These are phyloP conservation scores for Petunia axillaris DNA, from an alignment of 257 asterid species.

Conservation along the genomic window DNA sequence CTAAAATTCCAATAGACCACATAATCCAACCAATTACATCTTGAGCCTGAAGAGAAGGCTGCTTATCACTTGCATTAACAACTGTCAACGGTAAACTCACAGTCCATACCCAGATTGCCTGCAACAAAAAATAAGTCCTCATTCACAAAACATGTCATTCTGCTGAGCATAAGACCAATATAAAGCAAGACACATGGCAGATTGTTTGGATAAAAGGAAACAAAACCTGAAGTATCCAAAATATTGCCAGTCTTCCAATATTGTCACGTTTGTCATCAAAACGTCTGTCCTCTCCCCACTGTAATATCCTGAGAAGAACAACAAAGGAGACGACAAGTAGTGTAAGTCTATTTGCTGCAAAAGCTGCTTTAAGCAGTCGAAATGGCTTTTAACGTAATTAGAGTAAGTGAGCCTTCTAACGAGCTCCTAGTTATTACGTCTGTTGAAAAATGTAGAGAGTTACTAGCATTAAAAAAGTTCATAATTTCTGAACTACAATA, in stretches of 20 bases:
- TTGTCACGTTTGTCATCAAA: conserved; percentile 84
- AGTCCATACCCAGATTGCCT: conserved; percentile 99
- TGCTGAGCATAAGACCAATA: not conserved
- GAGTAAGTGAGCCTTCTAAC: not conserved
- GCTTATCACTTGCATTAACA: conserved; percentile 72
- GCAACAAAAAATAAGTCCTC: conserved; percentile 20
- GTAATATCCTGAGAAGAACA: conserved; percentile 61
- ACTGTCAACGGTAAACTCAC: conserved; percentile 94
- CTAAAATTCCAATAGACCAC: conserved; percentile 64
- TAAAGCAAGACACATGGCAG: conserved; percentile 1
- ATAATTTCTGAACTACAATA: not conserved
- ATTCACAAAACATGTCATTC: not conserved
- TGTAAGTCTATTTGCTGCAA: not conserved
- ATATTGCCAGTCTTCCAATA: conserved; percentile 74
- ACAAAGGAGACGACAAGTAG: conserved; percentile 3
- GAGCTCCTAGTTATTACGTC: not conserved
- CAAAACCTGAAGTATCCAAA: conserved; percentile 87
- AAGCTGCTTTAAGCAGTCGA: not conserved
- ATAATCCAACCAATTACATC: conserved; percentile 90
- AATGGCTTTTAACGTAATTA: not conserved
- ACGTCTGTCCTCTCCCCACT: conserved; percentile 97
- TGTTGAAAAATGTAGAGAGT: not conserved
- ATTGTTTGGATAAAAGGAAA: not conserved
- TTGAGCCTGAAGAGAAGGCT: conserved; percentile 65
- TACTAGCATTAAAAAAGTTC: not conserved